A percentile compares a stretch with the other conserved stretches of the same genome.
These are phyloP conservation scores for Heliosperma pusillum DNA, from an alignment of 148 eudicot species.

Conservation along the genomic window DNA sequence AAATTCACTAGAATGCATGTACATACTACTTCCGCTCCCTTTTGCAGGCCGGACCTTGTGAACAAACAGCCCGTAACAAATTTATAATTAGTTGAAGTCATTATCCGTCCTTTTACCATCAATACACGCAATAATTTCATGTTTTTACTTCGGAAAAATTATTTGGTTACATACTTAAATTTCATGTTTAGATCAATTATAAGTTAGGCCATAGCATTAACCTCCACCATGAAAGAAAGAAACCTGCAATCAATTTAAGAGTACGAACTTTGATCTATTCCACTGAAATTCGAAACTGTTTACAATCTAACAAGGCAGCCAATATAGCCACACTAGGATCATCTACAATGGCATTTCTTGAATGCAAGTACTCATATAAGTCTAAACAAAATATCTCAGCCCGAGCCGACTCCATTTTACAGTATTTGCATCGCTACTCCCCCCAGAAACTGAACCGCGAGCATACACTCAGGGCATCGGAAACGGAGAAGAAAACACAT, in stretches of 20 bases:
- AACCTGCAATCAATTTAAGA: neutral
- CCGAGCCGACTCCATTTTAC: constrained; percentile 30
- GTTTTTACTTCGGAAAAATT: too few relatives aligned
- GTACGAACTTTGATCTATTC: neutral
- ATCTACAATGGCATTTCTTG: constrained; percentile 33
- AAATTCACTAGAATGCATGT: too few relatives aligned
- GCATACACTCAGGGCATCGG: constrained; percentile 15
- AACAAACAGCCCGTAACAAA: too few relatives aligned
- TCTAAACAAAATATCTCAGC: constrained; percentile 22
- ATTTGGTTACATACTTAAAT: too few relatives aligned
- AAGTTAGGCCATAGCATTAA: neutral
- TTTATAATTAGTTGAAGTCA: too few relatives aligned
- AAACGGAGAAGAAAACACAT: constrained; percentile 18
- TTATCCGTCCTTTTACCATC: too few relatives aligned
- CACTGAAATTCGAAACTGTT: constrained; percentile 14
- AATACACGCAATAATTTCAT: too few relatives aligned
- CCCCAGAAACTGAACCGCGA: constrained; percentile 15
- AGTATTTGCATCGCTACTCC: constrained; percentile 26
- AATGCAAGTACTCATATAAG: constrained; percentile 19
- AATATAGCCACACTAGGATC: constrained; percentile 18
- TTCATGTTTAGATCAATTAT: neutral
- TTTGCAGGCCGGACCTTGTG: too few relatives aligned
- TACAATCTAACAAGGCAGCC: constrained; percentile 21
- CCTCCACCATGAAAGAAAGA: neutral
- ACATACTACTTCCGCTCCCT: too few relatives aligned